A percentile compares a stretch with the other conserved stretches of the same genome.
Evolutionary conservation across 2,329 filamentous ascomycete genomes (phyloP).

Genomic region (Xylaria arbuscula): DNA sequence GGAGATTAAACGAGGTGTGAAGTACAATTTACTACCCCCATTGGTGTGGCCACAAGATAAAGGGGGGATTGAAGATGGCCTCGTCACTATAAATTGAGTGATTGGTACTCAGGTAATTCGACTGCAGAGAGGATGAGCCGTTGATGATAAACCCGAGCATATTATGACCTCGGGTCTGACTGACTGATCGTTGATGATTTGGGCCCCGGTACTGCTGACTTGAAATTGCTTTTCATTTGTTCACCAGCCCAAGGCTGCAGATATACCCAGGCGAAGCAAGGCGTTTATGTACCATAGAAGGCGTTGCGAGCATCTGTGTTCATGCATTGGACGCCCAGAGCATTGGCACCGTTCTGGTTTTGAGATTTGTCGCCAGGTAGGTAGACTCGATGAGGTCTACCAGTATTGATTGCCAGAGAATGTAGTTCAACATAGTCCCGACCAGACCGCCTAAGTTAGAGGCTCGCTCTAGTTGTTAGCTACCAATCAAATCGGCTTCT

Average conservation of each 20-base stretch:
- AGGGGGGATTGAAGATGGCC: conserved; percentile 42
- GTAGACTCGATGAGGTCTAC: conserved; percentile 1
- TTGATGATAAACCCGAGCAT: not conserved
- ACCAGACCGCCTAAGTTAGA: not conserved
- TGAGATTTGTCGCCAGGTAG: conserved; percentile 7
- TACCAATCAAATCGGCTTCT: conserved; percentile 4
- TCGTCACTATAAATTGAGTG: conserved; percentile 40
- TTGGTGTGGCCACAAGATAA: conserved; percentile 57
- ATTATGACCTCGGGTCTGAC: not conserved
- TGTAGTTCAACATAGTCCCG: conserved; percentile 1
- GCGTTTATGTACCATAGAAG: conserved; percentile 32
- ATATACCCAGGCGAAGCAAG: conserved; percentile 30
- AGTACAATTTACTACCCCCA: conserved; percentile 55
- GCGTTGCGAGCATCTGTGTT: conserved; percentile 21
- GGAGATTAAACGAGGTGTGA: conserved; percentile 57
- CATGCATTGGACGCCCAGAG: conserved; percentile 19
- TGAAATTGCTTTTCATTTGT: conserved; percentile 31
- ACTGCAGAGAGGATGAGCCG: not conserved
- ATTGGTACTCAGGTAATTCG: conserved; percentile 9
- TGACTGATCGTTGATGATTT: conserved; percentile 12
- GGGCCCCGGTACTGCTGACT: conserved; percentile 17
- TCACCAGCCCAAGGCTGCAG: conserved; percentile 24
- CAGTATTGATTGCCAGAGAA: not conserved
- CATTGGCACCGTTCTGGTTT: conserved; percentile 4
- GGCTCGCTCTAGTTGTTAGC: conserved; percentile 4